A percentile compares a stretch with the other conserved stretches of the same genome.
These are phyloP conservation scores for Gaillardinia entomophila DNA, from an alignment of 805 yeast genomes.

Conservation along the genomic window DNA sequence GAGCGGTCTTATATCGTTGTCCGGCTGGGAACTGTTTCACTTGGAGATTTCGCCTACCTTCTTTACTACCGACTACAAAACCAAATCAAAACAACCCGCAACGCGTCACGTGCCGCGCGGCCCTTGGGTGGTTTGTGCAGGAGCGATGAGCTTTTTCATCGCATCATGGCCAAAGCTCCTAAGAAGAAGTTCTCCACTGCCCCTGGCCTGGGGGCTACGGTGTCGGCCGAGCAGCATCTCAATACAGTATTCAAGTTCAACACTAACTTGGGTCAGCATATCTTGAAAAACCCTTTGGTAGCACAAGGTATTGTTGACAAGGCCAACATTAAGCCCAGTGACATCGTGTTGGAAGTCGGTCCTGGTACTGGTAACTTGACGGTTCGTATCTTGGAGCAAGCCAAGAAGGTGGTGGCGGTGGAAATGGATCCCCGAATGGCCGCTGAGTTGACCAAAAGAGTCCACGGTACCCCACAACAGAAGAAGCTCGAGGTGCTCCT, in stretches of 20 bases:
- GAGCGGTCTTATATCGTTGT: no score
- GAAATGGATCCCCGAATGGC: constrained; percentile 99
- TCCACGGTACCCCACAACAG: constrained; percentile 92
- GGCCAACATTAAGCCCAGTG: constrained; percentile 88
- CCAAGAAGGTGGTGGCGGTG: constrained; percentile 89
- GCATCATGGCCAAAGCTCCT: constrained; percentile 58
- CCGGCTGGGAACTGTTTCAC: no score
- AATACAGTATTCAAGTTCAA: constrained; percentile 92
- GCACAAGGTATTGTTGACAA: constrained; percentile 98
- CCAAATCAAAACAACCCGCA: no score
- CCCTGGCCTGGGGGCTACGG: constrained; percentile 48
- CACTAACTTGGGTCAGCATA: constrained; percentile 95
- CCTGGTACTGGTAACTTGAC: constrained; percentile 99
- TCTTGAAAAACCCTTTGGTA: constrained; percentile 89
- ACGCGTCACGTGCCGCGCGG: no score
- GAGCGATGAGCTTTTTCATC: no score
- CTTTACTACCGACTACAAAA: no score
- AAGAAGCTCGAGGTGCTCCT: constrained; percentile 85
- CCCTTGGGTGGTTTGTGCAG: no score
- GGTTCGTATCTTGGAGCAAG: constrained; percentile 85
- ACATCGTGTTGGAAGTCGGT: constrained; percentile 91
- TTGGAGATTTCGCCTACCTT: no score
- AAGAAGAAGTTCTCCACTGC: constrained; percentile 54
- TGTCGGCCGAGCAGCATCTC: constrained; percentile 63
- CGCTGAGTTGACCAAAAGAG: constrained; percentile 95